These are phyloP conservation scores for Cladophialophora psammophila DNA, from an alignment of 2,329 filamentous ascomycete genomes.

Conservation along the genomic window DNA sequence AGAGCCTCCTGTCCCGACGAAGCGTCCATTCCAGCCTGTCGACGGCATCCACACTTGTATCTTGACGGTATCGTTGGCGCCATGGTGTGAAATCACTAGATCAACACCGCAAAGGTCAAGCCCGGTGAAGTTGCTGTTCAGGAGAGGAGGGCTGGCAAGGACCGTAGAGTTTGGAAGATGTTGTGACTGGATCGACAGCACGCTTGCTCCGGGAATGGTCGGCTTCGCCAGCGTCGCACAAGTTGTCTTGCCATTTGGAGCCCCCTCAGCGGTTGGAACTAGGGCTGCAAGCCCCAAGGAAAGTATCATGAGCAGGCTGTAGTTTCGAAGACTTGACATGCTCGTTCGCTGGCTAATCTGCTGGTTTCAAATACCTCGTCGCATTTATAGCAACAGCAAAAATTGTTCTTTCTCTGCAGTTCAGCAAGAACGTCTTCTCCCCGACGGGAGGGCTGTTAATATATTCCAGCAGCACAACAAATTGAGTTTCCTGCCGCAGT, in stretches of 20 bases:
- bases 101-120: constrained; percentile 40
- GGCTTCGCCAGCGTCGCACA: constrained; percentile 7
- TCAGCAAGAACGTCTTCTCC: background rate
- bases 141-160: constrained; percentile 10
- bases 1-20: constrained; percentile 52
- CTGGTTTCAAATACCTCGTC: background rate
- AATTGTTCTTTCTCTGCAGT: background rate
- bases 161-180: constrained; percentile 12
- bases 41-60: constrained; percentile 48
- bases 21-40: constrained; percentile 48
- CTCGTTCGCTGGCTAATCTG: background rate
- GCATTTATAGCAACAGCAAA: background rate
- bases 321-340: background rate
- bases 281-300: background rate
- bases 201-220: constrained; percentile 8
- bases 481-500: background rate
- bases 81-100: constrained; percentile 34
- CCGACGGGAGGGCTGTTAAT: background rate
- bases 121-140: constrained; percentile 13
- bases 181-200: constrained; percentile 13
- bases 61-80: constrained; percentile 42
- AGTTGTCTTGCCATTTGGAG: background rate
- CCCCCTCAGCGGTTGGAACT: background rate
- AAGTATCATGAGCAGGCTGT: background rate
- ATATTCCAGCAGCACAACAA: background rate